These are phyloP conservation scores for Cicer yamashitae DNA, from an alignment of 306 rosid genomes.

Conservation along the genomic window DNA sequence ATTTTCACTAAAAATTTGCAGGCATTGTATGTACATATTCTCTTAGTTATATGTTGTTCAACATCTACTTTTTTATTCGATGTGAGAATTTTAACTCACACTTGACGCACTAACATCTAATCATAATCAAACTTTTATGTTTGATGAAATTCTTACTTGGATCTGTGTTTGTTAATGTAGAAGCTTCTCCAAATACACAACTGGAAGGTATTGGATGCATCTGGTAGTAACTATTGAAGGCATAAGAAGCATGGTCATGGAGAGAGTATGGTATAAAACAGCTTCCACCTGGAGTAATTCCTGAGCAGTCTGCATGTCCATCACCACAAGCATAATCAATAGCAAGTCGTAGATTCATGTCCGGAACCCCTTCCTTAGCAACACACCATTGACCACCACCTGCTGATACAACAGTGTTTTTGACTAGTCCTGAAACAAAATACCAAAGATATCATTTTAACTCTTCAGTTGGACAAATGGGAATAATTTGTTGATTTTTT, in stretches of 20 bases:
- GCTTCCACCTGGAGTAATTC: slow-evolving; percentile 67
- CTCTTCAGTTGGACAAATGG: slow-evolving; percentile 19
- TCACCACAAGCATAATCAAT: slow-evolving; percentile 93
- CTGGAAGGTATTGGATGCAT: slow-evolving; percentile 83
- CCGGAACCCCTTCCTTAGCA: slow-evolving; percentile 71
- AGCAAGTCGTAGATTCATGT: slow-evolving; percentile 79
- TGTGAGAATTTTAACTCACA: too few relatives aligned
- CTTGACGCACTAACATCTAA: not conserved
- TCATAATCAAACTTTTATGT: not conserved
- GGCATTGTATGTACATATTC: too few relatives aligned
- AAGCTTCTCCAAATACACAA: slow-evolving; percentile 85
- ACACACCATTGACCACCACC: slow-evolving; percentile 86
- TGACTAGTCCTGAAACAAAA: slow-evolving; percentile 61
- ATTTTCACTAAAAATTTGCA: too few relatives aligned
- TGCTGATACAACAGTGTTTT: slow-evolving; percentile 28
- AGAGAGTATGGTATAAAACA: slow-evolving; percentile 78
- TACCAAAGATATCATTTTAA: slow-evolving; percentile 10
- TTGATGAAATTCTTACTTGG: slow-evolving; percentile 75
- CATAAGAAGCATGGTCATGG: slow-evolving; percentile 90
- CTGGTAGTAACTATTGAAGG: slow-evolving; percentile 85
- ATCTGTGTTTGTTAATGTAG: slow-evolving; percentile 65
- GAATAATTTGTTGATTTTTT: not conserved
- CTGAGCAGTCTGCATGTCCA: slow-evolving; percentile 84
- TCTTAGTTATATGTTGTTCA: too few relatives aligned
- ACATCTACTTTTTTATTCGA: too few relatives aligned